Evolutionary conservation across 2,329 filamentous ascomycete genomes (phyloP).

Genomic region (Beauveria caledonica): DNA sequence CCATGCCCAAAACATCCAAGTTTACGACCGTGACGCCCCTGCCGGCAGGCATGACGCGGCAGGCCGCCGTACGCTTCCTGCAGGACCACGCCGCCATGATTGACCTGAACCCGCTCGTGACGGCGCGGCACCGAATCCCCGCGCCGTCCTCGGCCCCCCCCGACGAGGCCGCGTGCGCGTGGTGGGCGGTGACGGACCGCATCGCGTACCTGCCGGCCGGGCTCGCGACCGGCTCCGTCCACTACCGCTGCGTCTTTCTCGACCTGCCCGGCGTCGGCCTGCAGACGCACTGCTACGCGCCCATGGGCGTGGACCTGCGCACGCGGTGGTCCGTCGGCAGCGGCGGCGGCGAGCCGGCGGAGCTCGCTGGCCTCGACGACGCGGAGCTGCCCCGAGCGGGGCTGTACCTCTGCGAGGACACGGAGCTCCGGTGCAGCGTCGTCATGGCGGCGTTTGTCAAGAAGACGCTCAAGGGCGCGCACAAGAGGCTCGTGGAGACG

Average conservation of each 20-base stretch:
- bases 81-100: constrained; percentile 79
- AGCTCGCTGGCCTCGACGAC: constrained; percentile 55
- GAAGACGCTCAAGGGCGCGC: constrained; percentile 71
- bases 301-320: constrained; percentile 70
- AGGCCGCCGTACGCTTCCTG: constrained; percentile 65
- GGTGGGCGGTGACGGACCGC: constrained; percentile 74
- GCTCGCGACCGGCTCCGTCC: constrained; percentile 33
- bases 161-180: constrained; percentile 64
- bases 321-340: constrained; percentile 72
- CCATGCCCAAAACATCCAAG: constrained; percentile 31
- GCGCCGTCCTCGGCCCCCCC: constrained; percentile 57
- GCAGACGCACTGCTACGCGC: constrained; percentile 77
- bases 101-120: constrained; percentile 75
- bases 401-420: constrained; percentile 77
- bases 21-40: constrained; percentile 77
- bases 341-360: constrained; percentile 56
- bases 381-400: constrained; percentile 49
- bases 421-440: constrained; percentile 71
- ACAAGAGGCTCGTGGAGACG: constrained; percentile 60
- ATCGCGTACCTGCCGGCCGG: constrained; percentile 67
- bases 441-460: constrained; percentile 71
- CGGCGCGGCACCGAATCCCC: constrained; percentile 59
- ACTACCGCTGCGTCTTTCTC: constrained; percentile 74
- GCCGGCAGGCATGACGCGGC: constrained; percentile 57
- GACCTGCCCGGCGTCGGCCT: constrained; percentile 59